These are phyloP conservation scores for Shiraia bambusicola DNA, from an alignment of 2,329 filamentous ascomycete genomes.

Conservation along the genomic window DNA sequence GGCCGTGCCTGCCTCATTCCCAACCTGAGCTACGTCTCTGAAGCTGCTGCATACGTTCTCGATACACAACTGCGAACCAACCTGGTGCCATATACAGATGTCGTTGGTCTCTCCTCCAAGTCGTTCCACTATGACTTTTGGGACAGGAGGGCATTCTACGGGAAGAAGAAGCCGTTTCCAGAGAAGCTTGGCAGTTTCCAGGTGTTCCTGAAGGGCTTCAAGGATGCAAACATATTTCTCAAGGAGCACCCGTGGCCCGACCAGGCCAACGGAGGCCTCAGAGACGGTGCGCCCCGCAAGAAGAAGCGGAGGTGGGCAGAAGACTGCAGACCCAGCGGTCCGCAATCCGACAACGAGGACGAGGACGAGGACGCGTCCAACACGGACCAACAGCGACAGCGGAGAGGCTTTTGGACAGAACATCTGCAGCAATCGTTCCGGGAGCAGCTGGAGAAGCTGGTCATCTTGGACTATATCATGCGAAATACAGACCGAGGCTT, in stretches of 20 bases:
- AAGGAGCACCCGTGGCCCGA: conserved; percentile 97
- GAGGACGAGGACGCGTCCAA: conserved; percentile 49
- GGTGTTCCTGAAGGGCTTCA: conserved; percentile 94
- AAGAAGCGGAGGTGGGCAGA: conserved; percentile 72
- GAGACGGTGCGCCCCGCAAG: conserved; percentile 66
- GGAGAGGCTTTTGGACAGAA: conserved; percentile 81
- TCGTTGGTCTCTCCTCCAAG: conserved; percentile 91
- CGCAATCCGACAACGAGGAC: conserved; percentile 63
- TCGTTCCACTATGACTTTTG: conserved; percentile 98
- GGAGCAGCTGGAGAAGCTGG: conserved; percentile 93
- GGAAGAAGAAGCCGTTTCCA: conserved; percentile 82
- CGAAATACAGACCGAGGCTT: conserved; percentile 94
- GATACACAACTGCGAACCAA: conserved; percentile 87
- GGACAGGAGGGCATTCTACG: conserved; percentile 85
- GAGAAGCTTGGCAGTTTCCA: conserved; percentile 95
- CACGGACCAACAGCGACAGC: conserved; percentile 39
- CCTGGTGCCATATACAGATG: conserved; percentile 93
- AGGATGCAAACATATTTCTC: conserved; percentile 93
- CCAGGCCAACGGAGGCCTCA: conserved; percentile 70
- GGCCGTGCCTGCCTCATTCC: conserved; percentile 93
- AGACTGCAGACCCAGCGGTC: conserved; percentile 70
- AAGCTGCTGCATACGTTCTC: conserved; percentile 93
- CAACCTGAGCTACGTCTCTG: conserved; percentile 95
- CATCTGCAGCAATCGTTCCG: conserved; percentile 85
- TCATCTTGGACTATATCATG: conserved; percentile 99